Conservation (phyloP, 306 rosid genomes). For the Ceratonia siliqua region DNA sequence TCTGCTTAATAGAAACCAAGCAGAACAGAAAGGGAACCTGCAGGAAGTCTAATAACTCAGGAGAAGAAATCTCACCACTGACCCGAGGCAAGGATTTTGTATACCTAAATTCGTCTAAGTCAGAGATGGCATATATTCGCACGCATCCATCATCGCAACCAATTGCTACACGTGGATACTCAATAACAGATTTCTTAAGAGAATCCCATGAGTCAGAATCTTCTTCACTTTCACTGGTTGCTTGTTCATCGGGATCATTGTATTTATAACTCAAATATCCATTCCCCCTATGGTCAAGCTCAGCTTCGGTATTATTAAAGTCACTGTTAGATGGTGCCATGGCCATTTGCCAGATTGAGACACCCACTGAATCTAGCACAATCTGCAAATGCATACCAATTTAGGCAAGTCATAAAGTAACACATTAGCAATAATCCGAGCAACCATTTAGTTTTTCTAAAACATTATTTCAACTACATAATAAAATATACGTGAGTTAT, state of each 20-base stretch:
- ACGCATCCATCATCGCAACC: slow-evolving; percentile 81
- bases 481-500: background rate
- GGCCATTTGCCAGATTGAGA: slow-evolving; percentile 93
- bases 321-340: slow-evolving; percentile 43
- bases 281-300: slow-evolving; percentile 37
- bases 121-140: slow-evolving; percentile 60
- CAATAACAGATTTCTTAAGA: slow-evolving; percentile 33
- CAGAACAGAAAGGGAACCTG: background rate
- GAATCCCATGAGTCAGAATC: slow-evolving; percentile 48
- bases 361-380: slow-evolving; percentile 63
- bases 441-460: background rate
- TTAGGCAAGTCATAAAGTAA: background rate
- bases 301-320: slow-evolving; percentile 21
- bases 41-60: background rate
- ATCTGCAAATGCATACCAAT: slow-evolving; percentile 45
- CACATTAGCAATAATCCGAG: no score
- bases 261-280: slow-evolving; percentile 40
- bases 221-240: slow-evolving; percentile 63
- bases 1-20: background rate
- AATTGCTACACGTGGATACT: slow-evolving; percentile 59
- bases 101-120: slow-evolving; percentile 62
- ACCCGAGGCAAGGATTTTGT: slow-evolving; percentile 76
- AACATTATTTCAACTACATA: background rate
- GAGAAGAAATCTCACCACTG: slow-evolving; percentile 66
- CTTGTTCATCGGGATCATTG: slow-evolving; percentile 35